A percentile compares a stretch with the other conserved stretches of the same genome.
phyloP scores from a whole-genome alignment of 2,329 filamentous ascomycete species.

The Ascochyta fabae region DNA sequence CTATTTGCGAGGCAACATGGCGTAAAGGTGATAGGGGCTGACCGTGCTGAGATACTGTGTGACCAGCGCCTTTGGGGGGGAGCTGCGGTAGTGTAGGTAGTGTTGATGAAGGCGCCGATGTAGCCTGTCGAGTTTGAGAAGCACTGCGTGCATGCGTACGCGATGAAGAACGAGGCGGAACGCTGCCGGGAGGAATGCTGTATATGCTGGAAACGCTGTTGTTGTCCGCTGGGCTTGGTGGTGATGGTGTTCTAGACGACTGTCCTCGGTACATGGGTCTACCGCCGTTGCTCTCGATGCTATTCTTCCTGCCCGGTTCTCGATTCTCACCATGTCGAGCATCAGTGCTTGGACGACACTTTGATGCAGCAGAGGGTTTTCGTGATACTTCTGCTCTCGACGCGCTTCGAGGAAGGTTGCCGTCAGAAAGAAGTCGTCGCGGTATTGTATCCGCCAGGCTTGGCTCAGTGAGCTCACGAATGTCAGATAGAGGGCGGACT shows the following conservation, averaged over 20 bases:
- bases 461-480: conserved; percentile 58
- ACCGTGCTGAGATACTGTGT: conserved; percentile 54
- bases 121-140: conserved; percentile 30
- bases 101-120: conserved; percentile 23
- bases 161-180: conserved; percentile 57
- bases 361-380: conserved; percentile 42
- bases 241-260: conserved; percentile 42
- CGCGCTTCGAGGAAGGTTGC: conserved; percentile 25
- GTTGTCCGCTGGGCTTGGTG: conserved; percentile 41
- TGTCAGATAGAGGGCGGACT: conserved; percentile 56
- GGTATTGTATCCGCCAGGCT: conserved; percentile 51
- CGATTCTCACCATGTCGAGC: conserved; percentile 35
- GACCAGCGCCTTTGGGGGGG: conserved; percentile 34
- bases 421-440: conserved; percentile 33
- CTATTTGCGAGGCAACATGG: conserved; percentile 48
- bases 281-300: conserved; percentile 35
- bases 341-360: conserved; percentile 40
- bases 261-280: conserved; percentile 36
- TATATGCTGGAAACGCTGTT: conserved; percentile 53
- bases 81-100: conserved; percentile 30
- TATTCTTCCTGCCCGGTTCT: conserved; percentile 38
- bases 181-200: conserved; percentile 53
- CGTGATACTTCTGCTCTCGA: conserved; percentile 41
- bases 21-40: conserved; percentile 52
- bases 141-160: conserved; percentile 36